phyloP scores from a whole-genome alignment of 106 monocot genomes.

The Ottelia alismoides region DNA sequence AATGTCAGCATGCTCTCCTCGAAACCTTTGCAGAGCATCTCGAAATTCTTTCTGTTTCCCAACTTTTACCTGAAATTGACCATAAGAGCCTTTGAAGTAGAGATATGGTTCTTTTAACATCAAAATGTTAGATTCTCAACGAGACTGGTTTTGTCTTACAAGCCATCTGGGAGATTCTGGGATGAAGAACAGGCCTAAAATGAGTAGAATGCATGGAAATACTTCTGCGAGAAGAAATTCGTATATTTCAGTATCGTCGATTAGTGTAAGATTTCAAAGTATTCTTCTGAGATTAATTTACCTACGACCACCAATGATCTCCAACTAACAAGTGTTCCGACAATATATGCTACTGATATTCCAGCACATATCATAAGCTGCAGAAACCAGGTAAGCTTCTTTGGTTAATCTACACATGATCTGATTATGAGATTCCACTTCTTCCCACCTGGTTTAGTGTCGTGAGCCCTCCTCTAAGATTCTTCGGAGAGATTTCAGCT shows the following conservation, averaged over 20 bases:
- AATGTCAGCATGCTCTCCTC: constrained; percentile 50
- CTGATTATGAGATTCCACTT: neutral
- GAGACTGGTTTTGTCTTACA: constrained; percentile 18
- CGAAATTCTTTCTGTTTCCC: constrained; percentile 37
- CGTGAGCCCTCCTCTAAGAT: constrained; percentile 55
- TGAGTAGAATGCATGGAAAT: constrained; percentile 38
- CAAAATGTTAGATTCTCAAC: neutral
- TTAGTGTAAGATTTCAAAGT: neutral
- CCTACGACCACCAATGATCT: constrained; percentile 32
- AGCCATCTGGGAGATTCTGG: constrained; percentile 85
- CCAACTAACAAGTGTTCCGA: constrained; percentile 51
- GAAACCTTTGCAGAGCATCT: constrained; percentile 26
- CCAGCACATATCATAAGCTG: constrained; percentile 55
- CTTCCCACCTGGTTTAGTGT: constrained; percentile 49
- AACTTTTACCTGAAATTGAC: constrained; percentile 30
- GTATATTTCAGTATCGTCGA: neutral
- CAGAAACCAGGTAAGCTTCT: neutral
- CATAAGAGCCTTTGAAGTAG: no score
- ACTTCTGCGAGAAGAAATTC: constrained; percentile 28
- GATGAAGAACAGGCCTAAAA: constrained; percentile 49
- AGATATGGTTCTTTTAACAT: no score
- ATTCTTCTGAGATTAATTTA: constrained; percentile 1
- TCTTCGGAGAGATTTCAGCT: constrained; percentile 65
- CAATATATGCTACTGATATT: constrained; percentile 27
- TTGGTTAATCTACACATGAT: constrained; percentile 1